Evolutionary conservation across 352 stramenopile species (phyloP), one percentile per base, ranked within the genome.

Genomic region (Albugo laibachii): DNA sequence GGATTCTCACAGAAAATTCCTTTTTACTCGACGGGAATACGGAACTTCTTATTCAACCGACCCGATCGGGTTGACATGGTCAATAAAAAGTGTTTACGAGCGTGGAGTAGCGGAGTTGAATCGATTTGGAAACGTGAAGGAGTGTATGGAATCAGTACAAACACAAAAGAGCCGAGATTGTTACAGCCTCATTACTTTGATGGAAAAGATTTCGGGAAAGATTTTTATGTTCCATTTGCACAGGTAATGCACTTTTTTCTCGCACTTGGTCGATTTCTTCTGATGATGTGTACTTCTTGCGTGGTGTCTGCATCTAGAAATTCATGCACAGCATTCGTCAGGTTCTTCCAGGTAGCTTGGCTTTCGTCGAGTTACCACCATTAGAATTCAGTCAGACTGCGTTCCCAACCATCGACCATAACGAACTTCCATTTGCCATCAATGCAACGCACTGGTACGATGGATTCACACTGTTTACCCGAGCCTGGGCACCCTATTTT

Each of bases 361-460:
- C 92, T 20, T 93, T 93, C 31, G 59, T 83, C 13, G 80, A 93
- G 58, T 43, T 89, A 11, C 77, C 77, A 2, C 74, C 77, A 27
- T 55, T 87, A 10, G 77, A 89, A 43, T 87, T 87, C 49, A 73
- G 57, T 40, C 45, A 55, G 11, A 70, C 63, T n/a, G 57, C 62
- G 45, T 89, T 89, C 50, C 77, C 77, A 1, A 61, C 75, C 11
- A 75, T 89, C 44, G 60, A 73, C 5, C 47, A 61, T 11, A 60
- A 53, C 1, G 52, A 66, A 15, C 57, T 86, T 24, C 71, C 76
- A 14, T 66, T 62, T n/a, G 73, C 70, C 0, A 65, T 85, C n/a
- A 89, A 89, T 37, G 78, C 76, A 4, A 89, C 69, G 11, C 84
- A 95, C 55, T 95, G 80, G 78, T 95, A 95, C 56, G 83, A 95